phyloP scores from a whole-genome alignment of 345 rosid genomes.

The Arabidopsis thaliana region TAIR10.1 NC_003075.7:6777001-6777500 shows the following conservation, averaged over 20 bases:
- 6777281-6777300: constrained; percentile 48
- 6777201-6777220: neutral
- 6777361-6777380: too few relatives aligned
- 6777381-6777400: too few relatives aligned
- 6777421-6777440: too few relatives aligned
- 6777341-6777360: too few relatives aligned
- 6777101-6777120: constrained; percentile 29
- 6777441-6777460: too few relatives aligned
- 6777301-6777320: constrained; percentile 33
- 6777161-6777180: too few relatives aligned
- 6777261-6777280: constrained; percentile 21
- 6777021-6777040: constrained; percentile 7
- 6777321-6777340: too few relatives aligned
- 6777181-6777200: neutral
- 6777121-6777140: constrained; percentile 1
- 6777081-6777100: constrained; percentile 29
- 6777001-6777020: constrained; percentile 24
- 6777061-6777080: neutral
- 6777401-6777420: too few relatives aligned
- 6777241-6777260: neutral
- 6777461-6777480: too few relatives aligned
- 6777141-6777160: neutral
- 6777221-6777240: neutral
- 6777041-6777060: constrained; percentile 29
- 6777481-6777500: too few relatives aligned